Evolutionary conservation across 495 filamentous ascomycete species (phyloP).

Genomic region (Annulohypoxylon maeteangense): DNA sequence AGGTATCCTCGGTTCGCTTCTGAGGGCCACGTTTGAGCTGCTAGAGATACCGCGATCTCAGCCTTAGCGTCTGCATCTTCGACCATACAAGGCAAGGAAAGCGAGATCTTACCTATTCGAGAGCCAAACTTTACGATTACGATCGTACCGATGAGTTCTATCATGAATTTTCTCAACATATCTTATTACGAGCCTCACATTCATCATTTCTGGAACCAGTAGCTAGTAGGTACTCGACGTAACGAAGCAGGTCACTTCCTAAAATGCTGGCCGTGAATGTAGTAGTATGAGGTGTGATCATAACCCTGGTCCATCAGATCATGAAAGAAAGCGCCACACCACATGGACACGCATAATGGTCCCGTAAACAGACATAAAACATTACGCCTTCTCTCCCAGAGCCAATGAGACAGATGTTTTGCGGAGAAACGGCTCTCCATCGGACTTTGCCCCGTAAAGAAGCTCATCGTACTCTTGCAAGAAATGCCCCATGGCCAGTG

Average conservation of each 20-base stretch:
- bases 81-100: slow-evolving; percentile 8
- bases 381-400: slow-evolving; percentile 15
- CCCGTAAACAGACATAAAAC: slow-evolving; percentile 41
- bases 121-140: slow-evolving; percentile 21
- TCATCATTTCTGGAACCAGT: slow-evolving; percentile 9
- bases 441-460: slow-evolving; percentile 13
- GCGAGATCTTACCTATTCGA: slow-evolving; percentile 11
- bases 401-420: slow-evolving; percentile 16
- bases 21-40: background rate
- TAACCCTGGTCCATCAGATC: slow-evolving; percentile 38
- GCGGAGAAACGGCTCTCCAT: slow-evolving; percentile 11
- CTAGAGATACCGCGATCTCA: background rate
- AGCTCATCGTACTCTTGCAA: slow-evolving; percentile 15
- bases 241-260: background rate
- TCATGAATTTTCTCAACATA: slow-evolving; percentile 34
- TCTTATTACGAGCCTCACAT: slow-evolving; percentile 30
- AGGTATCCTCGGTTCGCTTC: slow-evolving; percentile 1
- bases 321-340: slow-evolving; percentile 31
- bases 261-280: slow-evolving; percentile 22
- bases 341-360: slow-evolving; percentile 34
- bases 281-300: slow-evolving; percentile 22
- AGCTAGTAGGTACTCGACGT: slow-evolving; percentile 3
- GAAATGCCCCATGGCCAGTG: slow-evolving; percentile 17
- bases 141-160: slow-evolving; percentile 10
- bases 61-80: slow-evolving; percentile 3